phyloP scores from a whole-genome alignment of 23 red algal species.

The Gracilaria domingensis region DNA sequence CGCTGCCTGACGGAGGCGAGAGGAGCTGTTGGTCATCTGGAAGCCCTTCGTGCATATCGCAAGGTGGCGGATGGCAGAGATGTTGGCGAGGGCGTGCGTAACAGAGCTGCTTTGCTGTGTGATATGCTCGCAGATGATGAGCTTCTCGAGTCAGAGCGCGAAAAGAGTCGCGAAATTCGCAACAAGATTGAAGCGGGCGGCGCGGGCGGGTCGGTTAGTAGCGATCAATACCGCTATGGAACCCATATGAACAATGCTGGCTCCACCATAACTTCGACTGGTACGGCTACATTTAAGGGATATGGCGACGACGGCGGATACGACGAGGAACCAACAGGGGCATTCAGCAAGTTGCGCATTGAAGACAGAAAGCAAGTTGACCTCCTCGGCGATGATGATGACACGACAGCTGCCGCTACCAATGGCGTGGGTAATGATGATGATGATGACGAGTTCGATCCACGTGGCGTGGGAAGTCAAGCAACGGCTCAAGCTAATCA shows the following conservation, averaged over 20 bases:
- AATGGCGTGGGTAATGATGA: constrained; percentile 3
- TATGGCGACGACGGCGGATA: constrained; percentile 68
- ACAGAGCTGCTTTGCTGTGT: constrained; percentile 77
- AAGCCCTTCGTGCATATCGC: constrained; percentile 81
- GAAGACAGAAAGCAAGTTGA: constrained; percentile 39
- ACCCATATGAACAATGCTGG: not conserved
- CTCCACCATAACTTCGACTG: constrained; percentile 1
- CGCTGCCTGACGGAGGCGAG: constrained; percentile 79
- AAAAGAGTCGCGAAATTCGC: constrained; percentile 78
- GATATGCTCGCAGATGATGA: constrained; percentile 78
- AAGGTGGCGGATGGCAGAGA: constrained; percentile 80
- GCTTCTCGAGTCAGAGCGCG: constrained; percentile 83
- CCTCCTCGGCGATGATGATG: constrained; percentile 58
- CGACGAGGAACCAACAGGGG: constrained; percentile 57
- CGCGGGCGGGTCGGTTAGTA: constrained; percentile 46
- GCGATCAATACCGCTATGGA: constrained; percentile 63
- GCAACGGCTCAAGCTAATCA: not conserved
- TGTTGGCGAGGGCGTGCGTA: constrained; percentile 85
- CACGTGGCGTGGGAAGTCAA: constrained; percentile 32
- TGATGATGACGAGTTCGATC: constrained; percentile 78
- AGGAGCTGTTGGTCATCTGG: constrained; percentile 64
- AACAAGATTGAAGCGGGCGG: constrained; percentile 74
- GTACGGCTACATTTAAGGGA: constrained; percentile 40
- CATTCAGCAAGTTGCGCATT: constrained; percentile 41
- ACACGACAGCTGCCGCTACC: not conserved